Percentiles rank a stretch among this genome's conserved stretches.
Conservation (phyloP, 768 basidiomycete genomes). For the Mrakia gelida region DNA sequence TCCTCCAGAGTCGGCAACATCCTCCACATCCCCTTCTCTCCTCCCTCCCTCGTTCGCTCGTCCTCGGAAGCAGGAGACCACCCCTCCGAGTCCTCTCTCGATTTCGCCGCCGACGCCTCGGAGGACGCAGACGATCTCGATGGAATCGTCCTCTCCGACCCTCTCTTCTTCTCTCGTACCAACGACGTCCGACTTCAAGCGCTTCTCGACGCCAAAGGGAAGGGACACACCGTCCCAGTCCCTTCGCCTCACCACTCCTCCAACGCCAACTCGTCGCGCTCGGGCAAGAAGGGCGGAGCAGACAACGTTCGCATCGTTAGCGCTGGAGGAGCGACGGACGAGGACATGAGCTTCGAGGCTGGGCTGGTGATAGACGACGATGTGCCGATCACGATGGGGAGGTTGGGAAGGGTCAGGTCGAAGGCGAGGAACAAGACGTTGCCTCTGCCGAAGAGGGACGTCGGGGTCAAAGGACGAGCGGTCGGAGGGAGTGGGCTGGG, state of each 20-base stretch:
- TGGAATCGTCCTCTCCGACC: constrained; percentile 70
- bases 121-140: constrained; percentile 60
- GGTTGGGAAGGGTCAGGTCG: constrained; percentile 12
- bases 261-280: not conserved
- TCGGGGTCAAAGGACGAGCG: not conserved
- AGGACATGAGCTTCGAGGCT: constrained; percentile 77
- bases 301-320: constrained; percentile 26
- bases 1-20: not conserved
- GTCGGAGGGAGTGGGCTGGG: not conserved
- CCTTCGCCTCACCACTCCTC: constrained; percentile 25
- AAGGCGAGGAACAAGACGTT: constrained; percentile 27
- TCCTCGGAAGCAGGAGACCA: constrained; percentile 76
- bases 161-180: constrained; percentile 52
- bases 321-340: constrained; percentile 14
- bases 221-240: constrained; percentile 46
- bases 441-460: constrained; percentile 17
- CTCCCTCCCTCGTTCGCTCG: constrained; percentile 1
- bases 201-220: constrained; percentile 21
- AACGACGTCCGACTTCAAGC: constrained; percentile 14
- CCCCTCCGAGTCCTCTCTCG: constrained; percentile 41
- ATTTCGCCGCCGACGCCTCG: constrained; percentile 45
- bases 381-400: constrained; percentile 34
- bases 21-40: constrained; percentile 7
- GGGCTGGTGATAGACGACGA: constrained; percentile 81
- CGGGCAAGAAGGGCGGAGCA: not conserved